A percentile compares a stretch with the other conserved stretches of the same genome.
phyloP scores from a whole-genome alignment of 1,284 basidiomycete species.

The Ceratobasidium sp. region DNA sequence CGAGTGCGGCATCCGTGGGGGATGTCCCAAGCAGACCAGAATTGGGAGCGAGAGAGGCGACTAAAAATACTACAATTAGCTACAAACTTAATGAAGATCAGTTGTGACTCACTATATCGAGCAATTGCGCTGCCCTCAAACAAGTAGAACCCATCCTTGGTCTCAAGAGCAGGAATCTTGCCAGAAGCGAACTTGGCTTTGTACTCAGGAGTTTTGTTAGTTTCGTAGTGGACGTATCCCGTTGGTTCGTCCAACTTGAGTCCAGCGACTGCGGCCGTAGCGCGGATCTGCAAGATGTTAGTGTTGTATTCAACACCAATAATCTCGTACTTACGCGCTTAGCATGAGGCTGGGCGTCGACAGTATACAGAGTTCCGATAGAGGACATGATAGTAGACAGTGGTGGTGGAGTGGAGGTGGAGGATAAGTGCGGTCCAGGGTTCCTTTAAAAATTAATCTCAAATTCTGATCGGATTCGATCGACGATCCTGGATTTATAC shows the following conservation, averaged over 20 bases:
- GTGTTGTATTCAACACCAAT: neutral
- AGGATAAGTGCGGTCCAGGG: constrained; percentile 38
- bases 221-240: constrained; percentile 74
- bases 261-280: constrained; percentile 79
- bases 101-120: constrained; percentile 82
- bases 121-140: constrained; percentile 87
- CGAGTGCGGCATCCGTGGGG: constrained; percentile 69
- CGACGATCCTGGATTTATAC: constrained; percentile 32
- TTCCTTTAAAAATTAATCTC: constrained; percentile 44
- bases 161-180: constrained; percentile 88
- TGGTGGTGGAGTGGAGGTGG: constrained; percentile 1
- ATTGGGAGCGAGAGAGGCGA: constrained; percentile 78
- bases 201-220: constrained; percentile 83
- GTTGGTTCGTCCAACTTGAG: constrained; percentile 74
- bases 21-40: constrained; percentile 72
- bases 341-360: constrained; percentile 61
- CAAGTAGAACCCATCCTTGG: constrained; percentile 82
- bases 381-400: constrained; percentile 61
- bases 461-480: constrained; percentile 44
- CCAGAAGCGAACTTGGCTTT: constrained; percentile 84
- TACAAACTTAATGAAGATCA: constrained; percentile 50
- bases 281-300: constrained; percentile 69
- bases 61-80: constrained; percentile 63
- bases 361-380: constrained; percentile 74
- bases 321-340: constrained; percentile 65